Base-by-base conservation (phyloP, 2,329 filamentous ascomycete genomes). In the Cytospora mali region DNA sequence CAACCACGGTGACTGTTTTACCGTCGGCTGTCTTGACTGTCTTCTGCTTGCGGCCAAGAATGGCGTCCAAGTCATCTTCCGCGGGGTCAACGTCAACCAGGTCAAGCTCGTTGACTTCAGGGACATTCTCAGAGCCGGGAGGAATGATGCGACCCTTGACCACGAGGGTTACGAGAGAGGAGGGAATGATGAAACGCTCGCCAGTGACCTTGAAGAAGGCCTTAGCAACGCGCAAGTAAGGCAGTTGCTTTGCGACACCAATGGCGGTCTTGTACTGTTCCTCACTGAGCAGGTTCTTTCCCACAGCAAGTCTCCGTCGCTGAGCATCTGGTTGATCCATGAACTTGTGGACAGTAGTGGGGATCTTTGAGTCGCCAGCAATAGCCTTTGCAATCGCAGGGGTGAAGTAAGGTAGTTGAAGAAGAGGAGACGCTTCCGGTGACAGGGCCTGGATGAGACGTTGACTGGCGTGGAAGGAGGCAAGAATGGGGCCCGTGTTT, bases 171-270 rank as follows among this genome's bases (percentile, higher is more conserved):
- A 98, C 94, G 42, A 99, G 84, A 62, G 93, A 96, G 63, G 90
- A 92, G 7, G 95, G 93, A 33, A 94, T 96, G 72, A 99, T 92
- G 75, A 89, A 90, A 68, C 90, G 91, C 78, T 99, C 96, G 73
- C 95, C 95, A 58, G 92, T 89, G 52, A 99, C 96, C 82, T 99
- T 99, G 87, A 99, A 99, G 78, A 97, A 99, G 9, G 93, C 92
- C 79, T 93, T 96, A 72, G 92, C 92, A 13, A 99, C 87, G 62
- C 90, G 85, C 61, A 99, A 82, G 67, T 87, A 85, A 1, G 95
- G 95, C 29, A 99, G 83, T 76, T 97, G 92, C 69, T 87, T 87
- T 29, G 93, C 93, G 31, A 97, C 89, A 53, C 78, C 77, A 64
- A 97, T 82, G 42, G 90, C 90, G 49, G 88, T 84, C 67, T 86